Conservation (phyloP, 2,329 filamentous ascomycete species). For the Ophiostoma piceae region DNA sequence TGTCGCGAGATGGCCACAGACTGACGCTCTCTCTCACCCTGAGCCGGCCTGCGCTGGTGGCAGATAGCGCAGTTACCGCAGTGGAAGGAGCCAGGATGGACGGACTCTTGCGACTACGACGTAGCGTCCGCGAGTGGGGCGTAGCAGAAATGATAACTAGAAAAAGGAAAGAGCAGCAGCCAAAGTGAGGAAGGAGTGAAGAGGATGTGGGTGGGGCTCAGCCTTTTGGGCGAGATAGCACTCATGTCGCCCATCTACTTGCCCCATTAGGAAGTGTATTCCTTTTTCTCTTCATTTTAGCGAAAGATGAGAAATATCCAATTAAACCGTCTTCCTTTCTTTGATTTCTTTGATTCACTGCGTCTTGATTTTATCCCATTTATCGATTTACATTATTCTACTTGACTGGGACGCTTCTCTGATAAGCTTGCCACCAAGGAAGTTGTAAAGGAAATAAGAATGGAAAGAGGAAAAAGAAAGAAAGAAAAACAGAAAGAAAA, state of each 20-base stretch:
- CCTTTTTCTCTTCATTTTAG: background rate
- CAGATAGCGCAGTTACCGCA: background rate
- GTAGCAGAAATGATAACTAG: constrained; percentile 1
- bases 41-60: background rate
- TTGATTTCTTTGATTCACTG: background rate
- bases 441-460: constrained; percentile 11
- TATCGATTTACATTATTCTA: background rate
- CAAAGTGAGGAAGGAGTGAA: background rate
- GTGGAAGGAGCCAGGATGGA: background rate
- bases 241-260: background rate
- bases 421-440: constrained; percentile 15
- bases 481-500: background rate
- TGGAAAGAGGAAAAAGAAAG: background rate
- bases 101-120: background rate
- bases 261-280: constrained; percentile 3
- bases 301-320: background rate
- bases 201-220: constrained; percentile 10
- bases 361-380: background rate
- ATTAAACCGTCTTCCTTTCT: background rate
- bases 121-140: constrained; percentile 10
- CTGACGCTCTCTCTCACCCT: background rate
- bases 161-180: constrained; percentile 5
- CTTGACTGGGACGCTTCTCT: background rate
- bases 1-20: background rate
- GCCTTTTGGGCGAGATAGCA: constrained; percentile 3